Percentiles rank a stretch among this genome's conserved stretches.
Evolutionary conservation across 495 filamentous ascomycete species (phyloP).

Genomic region (Xylaria venustula): DNA sequence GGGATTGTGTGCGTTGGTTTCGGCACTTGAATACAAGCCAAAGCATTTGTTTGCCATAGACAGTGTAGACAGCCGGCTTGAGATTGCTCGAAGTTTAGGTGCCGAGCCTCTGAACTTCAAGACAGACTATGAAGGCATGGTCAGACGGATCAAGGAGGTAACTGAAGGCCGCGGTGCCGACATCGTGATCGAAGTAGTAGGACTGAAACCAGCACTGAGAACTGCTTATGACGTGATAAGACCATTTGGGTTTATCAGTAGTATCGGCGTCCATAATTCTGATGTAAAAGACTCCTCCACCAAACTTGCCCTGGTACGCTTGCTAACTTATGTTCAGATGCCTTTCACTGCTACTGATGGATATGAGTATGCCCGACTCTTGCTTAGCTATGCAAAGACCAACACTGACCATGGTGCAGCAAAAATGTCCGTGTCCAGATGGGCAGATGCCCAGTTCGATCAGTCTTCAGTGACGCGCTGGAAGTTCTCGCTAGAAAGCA

Average conservation of each 20-base stretch:
- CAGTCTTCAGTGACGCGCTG: conserved; percentile 76
- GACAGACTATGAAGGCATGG: conserved; percentile 64
- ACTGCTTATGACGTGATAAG: conserved; percentile 83
- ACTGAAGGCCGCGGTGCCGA: conserved; percentile 87
- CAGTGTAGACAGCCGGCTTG: conserved; percentile 72
- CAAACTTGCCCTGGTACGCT: background rate
- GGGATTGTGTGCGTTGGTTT: conserved; percentile 83
- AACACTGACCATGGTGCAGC: conserved; percentile 26
- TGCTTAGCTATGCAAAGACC: background rate
- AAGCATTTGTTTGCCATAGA: conserved; percentile 86
- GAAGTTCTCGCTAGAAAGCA: conserved; percentile 79
- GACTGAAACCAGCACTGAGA: conserved; percentile 75
- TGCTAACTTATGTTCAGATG: conserved; percentile 52
- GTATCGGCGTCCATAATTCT: conserved; percentile 89
- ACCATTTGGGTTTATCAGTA: conserved; percentile 83
- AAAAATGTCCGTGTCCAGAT: conserved; percentile 93
- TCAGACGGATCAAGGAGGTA: conserved; percentile 68
- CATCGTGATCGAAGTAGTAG: conserved; percentile 89
- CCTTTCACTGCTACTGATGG: conserved; percentile 81
- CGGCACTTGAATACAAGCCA: conserved; percentile 76
- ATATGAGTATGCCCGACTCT: conserved; percentile 55
- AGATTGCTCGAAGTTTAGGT: conserved; percentile 72
- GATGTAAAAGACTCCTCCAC: conserved; percentile 51
- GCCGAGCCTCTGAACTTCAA: conserved; percentile 85
- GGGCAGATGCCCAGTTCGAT: conserved; percentile 89